Base-by-base conservation (phyloP, 2,329 filamentous ascomycete species). In the Daldinia sp. region DNA sequence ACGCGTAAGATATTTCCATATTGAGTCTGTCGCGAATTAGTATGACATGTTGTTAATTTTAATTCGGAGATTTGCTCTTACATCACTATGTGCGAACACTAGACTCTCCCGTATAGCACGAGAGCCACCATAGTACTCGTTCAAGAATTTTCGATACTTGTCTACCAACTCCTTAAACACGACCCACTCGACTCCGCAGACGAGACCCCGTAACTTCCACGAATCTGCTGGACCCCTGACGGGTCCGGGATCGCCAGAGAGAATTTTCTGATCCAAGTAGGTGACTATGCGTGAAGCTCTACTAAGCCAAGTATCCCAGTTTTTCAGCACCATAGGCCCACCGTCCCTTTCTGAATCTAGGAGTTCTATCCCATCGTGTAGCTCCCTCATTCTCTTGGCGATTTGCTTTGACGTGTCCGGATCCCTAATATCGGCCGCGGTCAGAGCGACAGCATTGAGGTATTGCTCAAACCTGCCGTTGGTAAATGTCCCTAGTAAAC, bases 401-500 rank as follows among this genome's bases (percentile, higher is more conserved):
- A 99, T 99, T 74, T 97, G 92, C 72, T 87, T 91, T 30, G 91
- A 96, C 0, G 92, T 97, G 50, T 93, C 91, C 0, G 92, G 86
- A 29, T 92, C 87, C 34, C 92, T 89, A 45, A 99, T 79, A 68
- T 96, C 91, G 23, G 85, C 82, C 0, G 90, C 84, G 0, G 89
- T 94, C 39, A 99, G 84, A 0, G 95, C 89, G 34, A 87, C 87
- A 0, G 95, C 93, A 73, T 97, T 87, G 75, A 97, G 91, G 74
- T 89, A 98, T 76, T 99, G 90, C 78, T 99, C 95, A 69, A 99
- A 99, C 4, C 95, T 91, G 8, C 95, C 95, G 73, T 99, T 99
- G 55, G 85, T 87, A 76, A 99, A 99, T 0, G 93, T 97, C 0
- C 95, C 95, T 0, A 99, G 82, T 27, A 99, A 82, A 13, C 93